Conservation (phyloP, 2,329 filamentous ascomycete species). For the Diplodia intermedia region DNA sequence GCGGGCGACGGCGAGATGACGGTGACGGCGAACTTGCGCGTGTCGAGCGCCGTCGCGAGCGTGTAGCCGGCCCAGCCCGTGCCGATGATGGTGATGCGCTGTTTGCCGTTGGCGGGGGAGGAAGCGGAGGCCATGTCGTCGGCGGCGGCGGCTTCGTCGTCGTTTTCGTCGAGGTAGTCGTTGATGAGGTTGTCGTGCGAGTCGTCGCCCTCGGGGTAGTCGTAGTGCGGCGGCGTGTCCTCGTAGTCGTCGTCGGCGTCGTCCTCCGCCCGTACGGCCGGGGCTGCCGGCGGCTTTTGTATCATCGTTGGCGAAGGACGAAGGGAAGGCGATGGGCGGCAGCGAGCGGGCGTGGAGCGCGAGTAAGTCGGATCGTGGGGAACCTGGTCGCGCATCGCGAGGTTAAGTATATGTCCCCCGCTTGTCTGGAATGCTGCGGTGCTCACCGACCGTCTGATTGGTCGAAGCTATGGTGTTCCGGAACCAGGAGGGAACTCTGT, state of each 20-base stretch:
- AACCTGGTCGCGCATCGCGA: constrained; percentile 17
- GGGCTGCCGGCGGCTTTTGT: neutral
- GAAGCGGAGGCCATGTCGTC: neutral
- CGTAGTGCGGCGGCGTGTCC: constrained; percentile 7
- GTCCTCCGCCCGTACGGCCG: neutral
- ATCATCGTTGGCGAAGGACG: constrained; percentile 13
- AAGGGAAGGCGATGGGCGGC: too few relatives aligned
- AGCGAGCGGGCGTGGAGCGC: neutral
- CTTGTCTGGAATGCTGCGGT: constrained; percentile 16
- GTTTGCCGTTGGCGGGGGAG: neutral
- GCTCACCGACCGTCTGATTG: neutral
- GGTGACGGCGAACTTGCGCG: constrained; percentile 49
- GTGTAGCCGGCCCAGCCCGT: constrained; percentile 53
- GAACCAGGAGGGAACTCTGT: constrained; percentile 19
- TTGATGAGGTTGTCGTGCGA: neutral
- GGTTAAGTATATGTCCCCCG: constrained; percentile 11
- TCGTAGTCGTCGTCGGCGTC: neutral
- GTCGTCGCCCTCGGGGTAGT: neutral
- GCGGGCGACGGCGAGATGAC: constrained; percentile 54
- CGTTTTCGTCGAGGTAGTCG: constrained; percentile 19
- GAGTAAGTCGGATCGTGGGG: constrained; percentile 21
- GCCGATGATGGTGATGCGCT: constrained; percentile 46
- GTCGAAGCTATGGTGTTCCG: neutral
- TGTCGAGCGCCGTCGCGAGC: constrained; percentile 46
- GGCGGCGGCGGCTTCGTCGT: neutral